Base-by-base conservation (phyloP, 768 basidiomycete genomes). In the Lactarius tabidus region DNA sequence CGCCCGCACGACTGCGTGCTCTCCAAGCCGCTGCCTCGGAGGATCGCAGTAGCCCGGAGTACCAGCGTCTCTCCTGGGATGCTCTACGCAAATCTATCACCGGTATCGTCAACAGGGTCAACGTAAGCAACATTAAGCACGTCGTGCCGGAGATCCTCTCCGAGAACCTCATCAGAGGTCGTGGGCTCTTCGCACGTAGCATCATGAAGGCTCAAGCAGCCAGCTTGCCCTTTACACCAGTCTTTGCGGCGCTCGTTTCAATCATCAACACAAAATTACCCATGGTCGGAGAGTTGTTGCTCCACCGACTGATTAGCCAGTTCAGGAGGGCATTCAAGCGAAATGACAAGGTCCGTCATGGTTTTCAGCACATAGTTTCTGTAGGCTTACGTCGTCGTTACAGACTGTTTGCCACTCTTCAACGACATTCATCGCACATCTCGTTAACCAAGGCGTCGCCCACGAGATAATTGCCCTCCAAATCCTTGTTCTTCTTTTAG, bases 31-130 rank as follows among this genome's bases (percentile, higher is more conserved):
- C 89, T 35, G 93, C 93, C 9, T 77, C 85, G 7, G 77, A 82
- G 67, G 93, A 97, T 80, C 95, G 95, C 79, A 79, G 81, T 55
- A 90, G 90, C 65, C 71, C 88, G 23, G 95, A 97, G 77, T 98
- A 91, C 76, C 97, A 99, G 76, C 84, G 97, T 12, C 78, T 99
- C 65, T 91, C 93, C 12, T 99, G 97, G 97, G 97, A 99, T 73
- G 97, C 97, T 2, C 79, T 99, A 65, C 88, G 95, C 74, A 99
- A 99, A 78, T 92, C 90, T 58, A 91, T 99, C 72, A 98, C 97
- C 33, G 97, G 97, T 93, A 90, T 98, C 70, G 96, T 98, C 82
- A 99, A 99, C 82, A 90, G 97, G 82, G 93, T 99, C 79, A 98
- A 98, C 75, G 83, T 94, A 23, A 82, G 88, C 70, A 98, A 98